These are phyloP conservation scores for Colletotrichum higginsianum DNA, from an alignment of 2,329 filamentous ascomycete genomes.

Conservation along the genomic window DNA sequence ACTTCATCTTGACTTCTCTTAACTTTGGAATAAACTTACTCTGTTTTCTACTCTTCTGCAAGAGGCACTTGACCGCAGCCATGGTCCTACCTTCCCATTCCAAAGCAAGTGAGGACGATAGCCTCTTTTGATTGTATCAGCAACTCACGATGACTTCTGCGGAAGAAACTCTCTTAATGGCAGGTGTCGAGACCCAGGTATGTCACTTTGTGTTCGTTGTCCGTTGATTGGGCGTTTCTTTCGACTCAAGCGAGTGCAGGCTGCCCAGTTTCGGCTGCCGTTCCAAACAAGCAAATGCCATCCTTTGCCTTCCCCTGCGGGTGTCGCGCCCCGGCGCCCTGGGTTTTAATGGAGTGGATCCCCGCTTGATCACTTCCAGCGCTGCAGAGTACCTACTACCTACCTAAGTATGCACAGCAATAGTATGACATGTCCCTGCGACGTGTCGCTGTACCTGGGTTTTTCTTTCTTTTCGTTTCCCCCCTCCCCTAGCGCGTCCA, in stretches of 20 bases:
- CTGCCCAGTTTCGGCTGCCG: not conserved
- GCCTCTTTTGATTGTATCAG: not conserved
- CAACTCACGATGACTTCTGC: not conserved
- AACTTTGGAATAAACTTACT: no score
- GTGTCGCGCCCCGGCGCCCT: slow-evolving; percentile 28
- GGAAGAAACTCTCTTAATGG: not conserved
- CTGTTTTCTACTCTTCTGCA: not conserved
- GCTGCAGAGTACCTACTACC: not conserved
- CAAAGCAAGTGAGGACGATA: not conserved
- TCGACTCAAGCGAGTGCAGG: slow-evolving; percentile 7
- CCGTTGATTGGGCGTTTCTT: not conserved
- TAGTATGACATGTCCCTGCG: not conserved
- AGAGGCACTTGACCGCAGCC: not conserved
- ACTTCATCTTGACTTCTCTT: not conserved
- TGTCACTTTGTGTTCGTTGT: not conserved
- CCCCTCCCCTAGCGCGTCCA: not conserved
- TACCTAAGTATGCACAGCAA: no score
- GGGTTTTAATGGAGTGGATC: slow-evolving; percentile 36
- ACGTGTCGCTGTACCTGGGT: slow-evolving; percentile 15
- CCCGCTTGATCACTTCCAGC: slow-evolving; percentile 14
- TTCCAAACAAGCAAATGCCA: slow-evolving; percentile 18
- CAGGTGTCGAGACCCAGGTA: not conserved
- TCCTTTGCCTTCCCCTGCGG: not conserved
- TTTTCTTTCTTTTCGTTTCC: not conserved
- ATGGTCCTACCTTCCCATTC: no score